Conservation (phyloP, 306 rosid species). For the Purshia tridentata region DNA sequence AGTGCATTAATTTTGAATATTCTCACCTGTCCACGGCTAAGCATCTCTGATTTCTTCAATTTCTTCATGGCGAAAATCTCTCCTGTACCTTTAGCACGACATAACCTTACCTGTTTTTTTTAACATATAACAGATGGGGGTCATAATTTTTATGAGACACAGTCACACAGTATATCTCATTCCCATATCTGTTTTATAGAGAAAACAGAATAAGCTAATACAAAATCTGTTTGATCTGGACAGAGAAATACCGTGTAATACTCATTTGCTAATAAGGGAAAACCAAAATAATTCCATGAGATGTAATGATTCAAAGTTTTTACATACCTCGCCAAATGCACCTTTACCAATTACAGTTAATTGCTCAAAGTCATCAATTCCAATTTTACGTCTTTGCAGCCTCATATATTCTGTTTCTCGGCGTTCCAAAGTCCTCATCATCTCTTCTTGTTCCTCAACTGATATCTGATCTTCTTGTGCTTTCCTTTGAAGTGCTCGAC, state of each 20-base stretch:
- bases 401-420: slow-evolving; percentile 92
- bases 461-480: slow-evolving; percentile 85
- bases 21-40: slow-evolving; percentile 98
- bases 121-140: neutral
- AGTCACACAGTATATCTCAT: neutral
- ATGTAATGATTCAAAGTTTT: neutral
- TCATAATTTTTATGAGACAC: neutral
- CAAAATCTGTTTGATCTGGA: neutral
- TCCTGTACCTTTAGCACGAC: slow-evolving; percentile 78
- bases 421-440: slow-evolving; percentile 92
- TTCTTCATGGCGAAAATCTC: slow-evolving; percentile 97
- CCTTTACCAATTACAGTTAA: slow-evolving; percentile 92
- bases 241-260: neutral
- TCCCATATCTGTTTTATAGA: neutral
- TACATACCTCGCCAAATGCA: slow-evolving; percentile 92
- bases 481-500: slow-evolving; percentile 71
- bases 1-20: neutral
- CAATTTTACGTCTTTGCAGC: slow-evolving; percentile 86
- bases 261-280: slow-evolving; percentile 7
- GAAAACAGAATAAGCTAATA: neutral
- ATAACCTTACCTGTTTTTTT: slow-evolving; percentile 71
- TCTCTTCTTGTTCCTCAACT: slow-evolving; percentile 81
- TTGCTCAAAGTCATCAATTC: slow-evolving; percentile 97
- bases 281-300: neutral
- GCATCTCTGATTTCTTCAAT: slow-evolving; percentile 97